Evolutionary conservation across 2,329 filamentous ascomycete genomes (phyloP).

Genomic region (Fusarium napiforme): DNA sequence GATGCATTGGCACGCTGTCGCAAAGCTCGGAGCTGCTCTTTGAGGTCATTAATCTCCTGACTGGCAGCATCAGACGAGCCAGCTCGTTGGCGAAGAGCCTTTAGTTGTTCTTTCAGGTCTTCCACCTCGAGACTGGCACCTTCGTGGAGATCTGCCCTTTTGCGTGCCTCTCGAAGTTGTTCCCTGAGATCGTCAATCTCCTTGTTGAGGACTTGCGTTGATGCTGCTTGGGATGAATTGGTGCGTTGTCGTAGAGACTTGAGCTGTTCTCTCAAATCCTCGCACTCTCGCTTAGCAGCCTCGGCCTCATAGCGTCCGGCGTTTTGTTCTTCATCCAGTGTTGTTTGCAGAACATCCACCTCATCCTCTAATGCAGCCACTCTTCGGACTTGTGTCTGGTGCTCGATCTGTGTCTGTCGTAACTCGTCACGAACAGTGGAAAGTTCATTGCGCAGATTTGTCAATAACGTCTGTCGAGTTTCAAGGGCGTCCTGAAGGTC

Average conservation of each 20-base stretch:
- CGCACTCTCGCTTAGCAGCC: slow-evolving; percentile 57
- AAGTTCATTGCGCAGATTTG: slow-evolving; percentile 73
- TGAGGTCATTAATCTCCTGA: slow-evolving; percentile 50
- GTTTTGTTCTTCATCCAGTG: slow-evolving; percentile 43
- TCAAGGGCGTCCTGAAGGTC: slow-evolving; percentile 78
- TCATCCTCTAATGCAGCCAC: slow-evolving; percentile 78
- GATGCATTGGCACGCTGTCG: slow-evolving; percentile 9
- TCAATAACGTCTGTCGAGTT: slow-evolving; percentile 71
- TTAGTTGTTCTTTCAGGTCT: slow-evolving; percentile 30
- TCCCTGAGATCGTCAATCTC: slow-evolving; percentile 44
- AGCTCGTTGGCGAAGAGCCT: slow-evolving; percentile 40
- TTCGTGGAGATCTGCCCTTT: slow-evolving; percentile 35
- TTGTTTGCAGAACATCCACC: slow-evolving; percentile 74
- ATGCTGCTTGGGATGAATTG: slow-evolving; percentile 29
- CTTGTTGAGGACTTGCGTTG: slow-evolving; percentile 40
- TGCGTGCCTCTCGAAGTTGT: slow-evolving; percentile 43
- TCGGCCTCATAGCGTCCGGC: slow-evolving; percentile 53
- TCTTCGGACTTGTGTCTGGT: slow-evolving; percentile 71
- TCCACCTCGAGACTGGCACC: slow-evolving; percentile 46
- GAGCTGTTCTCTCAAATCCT: slow-evolving; percentile 35
- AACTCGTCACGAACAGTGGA: slow-evolving; percentile 75
- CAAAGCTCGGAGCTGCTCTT: slow-evolving; percentile 18
- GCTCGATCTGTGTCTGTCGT: slow-evolving; percentile 72
- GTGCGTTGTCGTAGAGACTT: slow-evolving; percentile 44
- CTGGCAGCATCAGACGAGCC: slow-evolving; percentile 46